Evolutionary conservation across 345 rosid species (phyloP).

Genomic region (Luvunga scandens): DNA sequence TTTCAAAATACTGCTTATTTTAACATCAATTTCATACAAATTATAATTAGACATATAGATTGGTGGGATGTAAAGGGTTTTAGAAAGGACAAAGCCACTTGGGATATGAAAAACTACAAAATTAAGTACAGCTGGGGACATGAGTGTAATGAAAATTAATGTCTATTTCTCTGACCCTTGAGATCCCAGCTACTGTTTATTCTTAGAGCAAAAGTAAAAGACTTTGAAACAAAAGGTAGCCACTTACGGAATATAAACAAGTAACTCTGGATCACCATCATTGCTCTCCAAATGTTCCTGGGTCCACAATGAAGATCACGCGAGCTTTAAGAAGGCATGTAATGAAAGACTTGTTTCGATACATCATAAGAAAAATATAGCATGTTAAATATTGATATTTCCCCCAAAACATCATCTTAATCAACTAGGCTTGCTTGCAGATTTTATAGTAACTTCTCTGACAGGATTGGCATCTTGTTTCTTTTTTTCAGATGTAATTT

Average conservation of each 20-base stretch:
- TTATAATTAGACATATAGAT: neutral
- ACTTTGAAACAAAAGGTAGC: neutral
- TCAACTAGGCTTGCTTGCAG: neutral
- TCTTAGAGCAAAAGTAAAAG: neutral
- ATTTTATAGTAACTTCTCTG: neutral
- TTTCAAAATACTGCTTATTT: neutral
- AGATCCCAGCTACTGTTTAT: neutral
- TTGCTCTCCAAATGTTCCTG: constrained; percentile 92
- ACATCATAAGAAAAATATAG: neutral
- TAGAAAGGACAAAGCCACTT: neutral
- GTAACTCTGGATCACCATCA: constrained; percentile 94
- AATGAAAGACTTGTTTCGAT: neutral
- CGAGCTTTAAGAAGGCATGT: neutral
- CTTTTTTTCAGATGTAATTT: neutral
- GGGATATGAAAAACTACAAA: neutral
- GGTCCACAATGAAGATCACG: constrained; percentile 1
- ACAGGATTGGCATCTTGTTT: neutral
- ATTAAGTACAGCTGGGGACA: neutral
- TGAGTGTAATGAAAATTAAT: neutral
- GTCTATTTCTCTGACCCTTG: neutral
- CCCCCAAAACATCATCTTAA: neutral
- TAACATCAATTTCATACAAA: neutral
- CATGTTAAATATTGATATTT: neutral
- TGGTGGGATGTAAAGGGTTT: neutral
- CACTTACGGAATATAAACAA: constrained; percentile 89